Evolutionary conservation across 2,329 filamentous ascomycete genomes (phyloP), one percentile per base, ranked within the genome.

Genomic region (Fusarium concolor): DNA sequence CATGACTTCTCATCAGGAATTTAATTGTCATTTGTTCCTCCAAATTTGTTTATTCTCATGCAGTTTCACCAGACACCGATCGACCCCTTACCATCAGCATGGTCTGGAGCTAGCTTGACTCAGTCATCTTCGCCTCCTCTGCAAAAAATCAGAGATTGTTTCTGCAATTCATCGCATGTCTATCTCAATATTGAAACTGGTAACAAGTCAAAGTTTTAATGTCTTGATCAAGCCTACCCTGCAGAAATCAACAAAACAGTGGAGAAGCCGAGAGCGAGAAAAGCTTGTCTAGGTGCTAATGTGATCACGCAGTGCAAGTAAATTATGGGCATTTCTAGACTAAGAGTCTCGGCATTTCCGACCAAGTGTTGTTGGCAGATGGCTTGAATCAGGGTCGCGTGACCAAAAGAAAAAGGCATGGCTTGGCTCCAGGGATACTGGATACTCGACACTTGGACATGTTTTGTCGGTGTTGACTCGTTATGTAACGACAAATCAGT

Each of bases 381-480:
- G 9, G 26, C 26, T 50, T 41, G 45, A 45, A 57, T 33, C 29
- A 49, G 42, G 42, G 64, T 67, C 65, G 65, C 59, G 65, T 67
- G 65, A 52, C 29, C 49, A 20, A 49, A 37, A 54, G 3, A 33
- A 15, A 31, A 31, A 14, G 3, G 29, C 11, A 31, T 31, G 12
- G 11, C 10, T 29, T 29, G 8, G 28, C 3, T 29, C 10, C 5
- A 29, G 10, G 22, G 22, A 24, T 24, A 24, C 22, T 24, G 22
- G 29, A 31, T 31, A 31, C 29, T 31, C 5, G 29, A 12, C 29
- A 31, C 29, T 33, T 12, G 18, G 7, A 39, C 28, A 42, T 18
- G 17, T 45, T 39, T 31, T 12, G 39, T 5, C 24, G 24, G 26
- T 24, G 22, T 24, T 24, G 22, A 24, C 22, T 24, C 22, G 22